These are phyloP conservation scores for Lophiostoma macrostomum DNA, from an alignment of 495 filamentous ascomycete genomes.

Conservation along the genomic window DNA sequence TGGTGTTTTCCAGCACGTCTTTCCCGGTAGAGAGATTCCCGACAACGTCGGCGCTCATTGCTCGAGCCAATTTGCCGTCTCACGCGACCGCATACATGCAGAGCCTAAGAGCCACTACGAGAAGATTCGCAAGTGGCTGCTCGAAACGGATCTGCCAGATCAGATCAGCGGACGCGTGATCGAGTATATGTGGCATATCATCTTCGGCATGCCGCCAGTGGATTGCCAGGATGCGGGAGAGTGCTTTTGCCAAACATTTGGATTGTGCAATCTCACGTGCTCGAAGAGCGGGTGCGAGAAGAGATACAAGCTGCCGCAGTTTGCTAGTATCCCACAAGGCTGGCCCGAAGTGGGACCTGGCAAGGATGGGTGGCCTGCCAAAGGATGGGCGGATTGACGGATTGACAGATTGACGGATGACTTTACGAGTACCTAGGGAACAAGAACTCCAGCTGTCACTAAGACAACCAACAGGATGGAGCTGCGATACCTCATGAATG, in stretches of 20 bases:
- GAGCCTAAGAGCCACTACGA: constrained; percentile 22
- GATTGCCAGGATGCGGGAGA: constrained; percentile 32
- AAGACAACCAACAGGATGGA: no score
- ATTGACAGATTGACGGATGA: neutral
- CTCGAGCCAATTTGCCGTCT: constrained; percentile 31
- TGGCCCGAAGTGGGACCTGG: constrained; percentile 32
- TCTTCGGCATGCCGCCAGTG: constrained; percentile 31
- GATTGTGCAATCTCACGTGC: constrained; percentile 33
- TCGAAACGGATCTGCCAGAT: constrained; percentile 22
- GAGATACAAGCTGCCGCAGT: constrained; percentile 29
- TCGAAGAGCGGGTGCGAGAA: constrained; percentile 27
- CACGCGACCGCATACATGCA: constrained; percentile 24
- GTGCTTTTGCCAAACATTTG: constrained; percentile 33
- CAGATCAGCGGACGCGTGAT: constrained; percentile 29
- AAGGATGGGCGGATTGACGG: constrained; percentile 29
- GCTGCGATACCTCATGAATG: no score
- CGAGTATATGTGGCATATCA: constrained; percentile 35
- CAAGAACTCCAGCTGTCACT: no score
- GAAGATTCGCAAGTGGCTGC: constrained; percentile 22
- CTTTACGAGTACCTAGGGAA: no score
- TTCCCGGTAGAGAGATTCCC: constrained; percentile 20
- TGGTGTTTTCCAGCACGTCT: constrained; percentile 18
- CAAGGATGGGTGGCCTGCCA: constrained; percentile 26
- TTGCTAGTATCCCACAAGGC: constrained; percentile 27
- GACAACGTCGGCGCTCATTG: constrained; percentile 31